Percentiles rank a stretch among this genome's conserved stretches.
Evolutionary conservation across 2,329 filamentous ascomycete genomes (phyloP).

Genomic region (Nannizzia gypsea): DNA sequence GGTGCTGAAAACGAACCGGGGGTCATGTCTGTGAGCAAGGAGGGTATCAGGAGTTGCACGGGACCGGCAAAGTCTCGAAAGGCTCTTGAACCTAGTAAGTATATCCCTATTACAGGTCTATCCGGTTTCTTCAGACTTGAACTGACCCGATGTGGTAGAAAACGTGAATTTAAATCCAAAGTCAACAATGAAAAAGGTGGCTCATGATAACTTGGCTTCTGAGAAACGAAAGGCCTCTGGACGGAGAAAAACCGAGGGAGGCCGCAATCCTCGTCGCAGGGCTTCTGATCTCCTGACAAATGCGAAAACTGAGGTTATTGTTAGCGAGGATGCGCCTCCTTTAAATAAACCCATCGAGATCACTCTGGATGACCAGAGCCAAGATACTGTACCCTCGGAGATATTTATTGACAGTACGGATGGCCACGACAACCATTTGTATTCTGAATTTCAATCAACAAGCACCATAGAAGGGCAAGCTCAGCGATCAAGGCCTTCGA

Average conservation of each 20-base stretch:
- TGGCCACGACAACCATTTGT: background rate
- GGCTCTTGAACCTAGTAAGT: slow-evolving; percentile 34
- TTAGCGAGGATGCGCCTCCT: background rate
- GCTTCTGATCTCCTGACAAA: background rate
- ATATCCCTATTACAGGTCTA: background rate
- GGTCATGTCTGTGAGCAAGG: background rate
- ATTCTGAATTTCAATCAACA: background rate
- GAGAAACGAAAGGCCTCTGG: background rate
- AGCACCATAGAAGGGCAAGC: background rate
- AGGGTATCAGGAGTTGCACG: slow-evolving; percentile 9
- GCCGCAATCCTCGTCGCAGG: background rate
- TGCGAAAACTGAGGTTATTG: background rate
- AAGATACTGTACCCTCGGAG: background rate
- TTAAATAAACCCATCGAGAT: background rate
- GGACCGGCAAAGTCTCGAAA: slow-evolving; percentile 9
- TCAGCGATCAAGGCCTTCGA: slow-evolving; percentile 9
- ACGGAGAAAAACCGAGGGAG: background rate
- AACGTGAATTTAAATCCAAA: slow-evolving; percentile 38
- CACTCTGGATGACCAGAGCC: background rate
- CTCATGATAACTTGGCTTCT: background rate
- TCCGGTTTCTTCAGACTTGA: background rate
- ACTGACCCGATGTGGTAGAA: slow-evolving; percentile 26
- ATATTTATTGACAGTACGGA: background rate
- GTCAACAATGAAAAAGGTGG: slow-evolving; percentile 22
- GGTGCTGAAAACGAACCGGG: slow-evolving; percentile 8